Evolutionary conservation across 495 filamentous ascomycete species (phyloP), one percentile per base, ranked within the genome.

Genomic region (Neurospora intermedia): DNA sequence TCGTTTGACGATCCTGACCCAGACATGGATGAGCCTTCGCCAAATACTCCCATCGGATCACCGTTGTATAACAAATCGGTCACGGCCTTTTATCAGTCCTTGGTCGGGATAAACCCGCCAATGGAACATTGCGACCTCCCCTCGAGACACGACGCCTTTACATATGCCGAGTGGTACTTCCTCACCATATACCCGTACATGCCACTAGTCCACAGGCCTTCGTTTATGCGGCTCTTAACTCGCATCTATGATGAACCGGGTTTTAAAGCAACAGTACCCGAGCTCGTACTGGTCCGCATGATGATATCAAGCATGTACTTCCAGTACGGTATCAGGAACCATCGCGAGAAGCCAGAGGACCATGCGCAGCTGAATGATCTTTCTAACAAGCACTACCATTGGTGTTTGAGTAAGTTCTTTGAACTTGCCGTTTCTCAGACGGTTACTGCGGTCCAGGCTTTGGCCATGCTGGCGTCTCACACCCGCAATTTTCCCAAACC

Each of bases 401-500:
- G 90, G 78, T 85, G 90, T 8, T 79, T 94, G 45, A 86, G 86
- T 75, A 89, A 90, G 80, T 88, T 91, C 73, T 88, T 87, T 69
- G 83, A 92, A 69, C 83, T 95, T 11, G 79, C 88, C 45, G 82
- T 81, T 27, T 86, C 84, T 43, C 89, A 89, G 73, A 85, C 84
- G 0, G 76, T 93, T 23, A 85, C 90, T 48, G 88, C 91, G 74
- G 79, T 94, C 6, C 92, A 94, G 77, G 92, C 92, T 5, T 74
- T 94, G 71, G 83, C 88, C 20, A 83, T 94, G 82, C 88, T 95
- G 69, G 88, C 87, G 69, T 76, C 85, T 10, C 91, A 94, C 79
- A 85, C 92, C 2, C 88, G 93, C 69, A 90, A 87, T 75, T 91
- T 93, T 71, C 91, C 92, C n/a, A 93, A 93, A 76, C 92, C 93